Percentiles rank a stretch among this genome's conserved stretches.
phyloP scores from a whole-genome alignment of 2,329 filamentous ascomycete genomes.

The Xylaria sp. region DNA sequence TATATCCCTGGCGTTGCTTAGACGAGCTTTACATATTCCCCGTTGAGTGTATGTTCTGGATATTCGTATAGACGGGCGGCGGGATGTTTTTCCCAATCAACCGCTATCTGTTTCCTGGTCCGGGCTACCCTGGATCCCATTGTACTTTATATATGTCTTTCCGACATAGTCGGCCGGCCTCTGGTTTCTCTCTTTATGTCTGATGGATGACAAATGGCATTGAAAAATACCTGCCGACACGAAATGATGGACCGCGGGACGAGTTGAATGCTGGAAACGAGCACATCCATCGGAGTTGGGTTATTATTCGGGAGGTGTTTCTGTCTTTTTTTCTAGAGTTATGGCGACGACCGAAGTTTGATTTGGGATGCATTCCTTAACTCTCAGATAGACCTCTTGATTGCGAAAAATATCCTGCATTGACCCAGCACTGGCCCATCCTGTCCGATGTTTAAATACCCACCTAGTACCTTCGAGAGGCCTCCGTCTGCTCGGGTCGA shows the following conservation, averaged over 20 bases:
- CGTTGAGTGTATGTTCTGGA: constrained; percentile 4
- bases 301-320: constrained; percentile 8
- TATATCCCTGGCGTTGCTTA: constrained; percentile 19
- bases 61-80: background rate
- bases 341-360: constrained; percentile 10
- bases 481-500: background rate
- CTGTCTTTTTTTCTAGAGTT: constrained; percentile 10
- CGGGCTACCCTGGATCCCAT: background rate
- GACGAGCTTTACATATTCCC: constrained; percentile 10
- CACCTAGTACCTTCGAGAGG: background rate
- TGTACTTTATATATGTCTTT: constrained; percentile 5
- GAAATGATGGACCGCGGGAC: constrained; percentile 14
- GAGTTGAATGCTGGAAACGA: constrained; percentile 10
- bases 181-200: constrained; percentile 2
- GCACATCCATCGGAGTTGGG: constrained; percentile 6
- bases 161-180: background rate
- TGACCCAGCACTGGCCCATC: background rate
- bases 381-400: constrained; percentile 21
- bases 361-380: constrained; percentile 20
- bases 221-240: constrained; percentile 4
- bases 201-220: constrained; percentile 12
- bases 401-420: background rate
- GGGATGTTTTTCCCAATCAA: background rate
- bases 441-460: background rate
- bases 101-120: constrained; percentile 1